phyloP scores from a whole-genome alignment of 768 basidiomycete species.

The Leucocoprinus sp. region DNA sequence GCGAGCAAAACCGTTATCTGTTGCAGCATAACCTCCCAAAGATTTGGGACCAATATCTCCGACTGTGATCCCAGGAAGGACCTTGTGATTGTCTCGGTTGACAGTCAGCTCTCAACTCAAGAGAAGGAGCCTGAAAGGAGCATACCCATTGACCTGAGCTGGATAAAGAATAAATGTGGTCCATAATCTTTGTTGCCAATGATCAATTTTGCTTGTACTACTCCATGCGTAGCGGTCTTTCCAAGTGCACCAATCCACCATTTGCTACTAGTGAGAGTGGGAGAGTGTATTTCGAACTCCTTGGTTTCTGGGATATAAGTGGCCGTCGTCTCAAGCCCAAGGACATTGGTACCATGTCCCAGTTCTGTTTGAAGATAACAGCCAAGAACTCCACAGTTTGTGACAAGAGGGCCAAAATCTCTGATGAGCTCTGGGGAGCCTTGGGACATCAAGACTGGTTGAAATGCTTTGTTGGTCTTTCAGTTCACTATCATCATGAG shows the following conservation, averaged over 20 bases:
- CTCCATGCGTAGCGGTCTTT: constrained; percentile 66
- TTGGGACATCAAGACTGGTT: constrained; percentile 60
- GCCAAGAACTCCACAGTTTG: constrained; percentile 53
- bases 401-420: constrained; percentile 42
- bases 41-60: constrained; percentile 73
- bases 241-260: constrained; percentile 80
- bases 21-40: constrained; percentile 35
- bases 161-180: constrained; percentile 70
- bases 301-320: constrained; percentile 58
- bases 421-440: constrained; percentile 44
- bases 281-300: constrained; percentile 72
- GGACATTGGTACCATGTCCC: constrained; percentile 69
- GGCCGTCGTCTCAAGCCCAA: constrained; percentile 64
- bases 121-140: background rate
- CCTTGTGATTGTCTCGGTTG: constrained; percentile 45
- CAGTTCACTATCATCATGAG: background rate
- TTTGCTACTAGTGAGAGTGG: constrained; percentile 65
- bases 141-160: constrained; percentile 54
- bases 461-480: constrained; percentile 37
- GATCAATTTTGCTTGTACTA: constrained; percentile 69
- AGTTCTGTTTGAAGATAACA: constrained; percentile 76
- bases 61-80: constrained; percentile 51
- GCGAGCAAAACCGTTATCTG: constrained; percentile 63
- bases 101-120: constrained; percentile 3
- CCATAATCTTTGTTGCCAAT: constrained; percentile 53